Base-by-base conservation (phyloP, 2,329 filamentous ascomycete species). In the Mycosphaerelloides madeirae region DNA sequence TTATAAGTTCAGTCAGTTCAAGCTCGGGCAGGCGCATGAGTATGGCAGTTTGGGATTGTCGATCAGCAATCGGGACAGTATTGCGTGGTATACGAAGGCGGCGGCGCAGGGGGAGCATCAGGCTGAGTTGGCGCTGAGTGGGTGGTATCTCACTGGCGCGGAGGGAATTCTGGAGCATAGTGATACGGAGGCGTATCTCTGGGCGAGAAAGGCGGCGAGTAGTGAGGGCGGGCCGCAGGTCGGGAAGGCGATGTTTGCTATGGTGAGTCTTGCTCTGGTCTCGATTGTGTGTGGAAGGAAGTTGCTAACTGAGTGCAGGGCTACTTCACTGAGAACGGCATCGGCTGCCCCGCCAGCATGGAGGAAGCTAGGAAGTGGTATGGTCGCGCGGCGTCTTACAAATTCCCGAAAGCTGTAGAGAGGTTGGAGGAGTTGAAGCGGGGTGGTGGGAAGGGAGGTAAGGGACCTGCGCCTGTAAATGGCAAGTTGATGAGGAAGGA, bases 121-220 rank as follows among this genome's bases (percentile, higher is more conserved):
- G 65, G 84, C 85, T 44, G 93, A 97, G 68, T 75, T 76, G 36
- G 72, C 72, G 7, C 58, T 76, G 1, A 68, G 63, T n/a, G 72
- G 73, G 0, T 75, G 65, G 65, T 98, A 98, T 64, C 72, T 98
- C 34, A 98, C 93, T 0, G 93, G 93, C 1, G 84, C 81, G 29
- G 87, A 94, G 43, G 87, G 87, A 1, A 87, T 97, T 7, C 70
- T 98, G 41, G 81, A 86, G 59, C 91, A 96, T 66, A 95, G 84
- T 63, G 93, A 98, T 58, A 94, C 87, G 0, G 93, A 98, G 65
- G 93, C 93, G 1, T 98, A 96, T 65, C 78, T 98, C 2, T 98
- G 93, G 93, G 91, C 93, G 9, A 77, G 91, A 16, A 97, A 96
- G 68, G 91, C 93, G 2, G 93, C 93, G 0, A 80, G 83, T 52